phyloP scores from a whole-genome alignment of 352 stramenopile species.

The Pythium sp. region DNA sequence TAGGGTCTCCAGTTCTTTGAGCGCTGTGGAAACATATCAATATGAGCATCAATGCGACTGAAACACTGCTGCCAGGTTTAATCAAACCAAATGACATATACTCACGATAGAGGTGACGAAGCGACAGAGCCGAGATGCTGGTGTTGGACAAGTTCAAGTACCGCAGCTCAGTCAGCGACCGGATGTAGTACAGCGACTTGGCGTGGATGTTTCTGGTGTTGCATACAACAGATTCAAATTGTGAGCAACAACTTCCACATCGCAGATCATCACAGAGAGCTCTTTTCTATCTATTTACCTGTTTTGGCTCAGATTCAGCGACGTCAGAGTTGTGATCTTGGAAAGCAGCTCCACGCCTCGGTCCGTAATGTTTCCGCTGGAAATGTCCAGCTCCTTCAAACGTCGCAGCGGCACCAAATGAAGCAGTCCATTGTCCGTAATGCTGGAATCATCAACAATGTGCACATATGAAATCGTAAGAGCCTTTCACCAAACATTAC shows the following conservation, averaged over 20 bases:
- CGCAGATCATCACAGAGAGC: neutral
- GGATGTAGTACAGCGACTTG: slow-evolving; percentile 63
- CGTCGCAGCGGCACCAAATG: slow-evolving; percentile 50
- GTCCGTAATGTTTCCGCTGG: slow-evolving; percentile 62
- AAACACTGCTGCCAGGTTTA: neutral
- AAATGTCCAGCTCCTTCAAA: slow-evolving; percentile 65
- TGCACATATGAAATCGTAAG: neutral
- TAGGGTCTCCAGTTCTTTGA: slow-evolving; percentile 52
- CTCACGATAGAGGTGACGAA: slow-evolving; percentile 71
- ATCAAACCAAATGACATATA: neutral
- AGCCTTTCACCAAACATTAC: neutral
- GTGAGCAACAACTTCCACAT: neutral
- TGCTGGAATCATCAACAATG: slow-evolving; percentile 21
- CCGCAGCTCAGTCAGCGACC: slow-evolving; percentile 50
- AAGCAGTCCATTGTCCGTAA: slow-evolving; percentile 68
- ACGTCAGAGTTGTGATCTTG: slow-evolving; percentile 67
- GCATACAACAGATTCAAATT: neutral
- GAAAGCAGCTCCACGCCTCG: slow-evolving; percentile 70
- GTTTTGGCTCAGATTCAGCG: slow-evolving; percentile 84
- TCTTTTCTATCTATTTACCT: slow-evolving; percentile 24
- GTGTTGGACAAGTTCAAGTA: slow-evolving; percentile 81
- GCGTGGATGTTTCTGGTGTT: slow-evolving; percentile 61
- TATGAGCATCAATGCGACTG: too few relatives aligned
- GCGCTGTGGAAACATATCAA: slow-evolving; percentile 22
- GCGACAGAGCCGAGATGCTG: slow-evolving; percentile 55